Evolutionary conservation across 83 land plant genomes (phyloP).

Genomic region (Picea abies): DNA sequence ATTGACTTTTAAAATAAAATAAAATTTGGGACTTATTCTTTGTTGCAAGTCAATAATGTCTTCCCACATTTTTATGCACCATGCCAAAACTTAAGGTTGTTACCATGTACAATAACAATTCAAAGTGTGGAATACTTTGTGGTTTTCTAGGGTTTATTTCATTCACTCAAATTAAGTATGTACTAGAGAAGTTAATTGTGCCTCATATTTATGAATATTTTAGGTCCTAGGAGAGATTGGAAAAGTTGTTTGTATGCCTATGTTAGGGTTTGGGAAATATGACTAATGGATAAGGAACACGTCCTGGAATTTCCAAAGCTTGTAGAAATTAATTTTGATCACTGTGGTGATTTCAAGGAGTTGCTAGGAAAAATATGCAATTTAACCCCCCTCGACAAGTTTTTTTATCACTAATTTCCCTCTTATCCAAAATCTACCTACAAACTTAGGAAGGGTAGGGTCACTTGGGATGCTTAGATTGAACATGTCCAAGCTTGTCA

Average conservation of each 20-base stretch:
- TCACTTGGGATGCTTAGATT: no score
- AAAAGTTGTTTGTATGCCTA: constrained; percentile 44
- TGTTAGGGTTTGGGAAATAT: constrained; percentile 32
- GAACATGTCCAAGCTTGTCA: no score
- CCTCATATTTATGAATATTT: constrained; percentile 27
- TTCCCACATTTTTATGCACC: constrained; percentile 53
- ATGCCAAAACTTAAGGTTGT: constrained; percentile 63
- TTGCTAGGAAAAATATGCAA: constrained; percentile 17
- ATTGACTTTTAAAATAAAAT: no score
- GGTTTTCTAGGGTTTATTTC: constrained; percentile 29
- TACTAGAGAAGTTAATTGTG: constrained; percentile 43
- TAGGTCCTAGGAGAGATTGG: constrained; percentile 27
- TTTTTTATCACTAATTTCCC: constrained; percentile 11
- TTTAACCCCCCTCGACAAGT: constrained; percentile 28
- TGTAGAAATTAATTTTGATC: no score
- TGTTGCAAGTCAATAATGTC: constrained; percentile 36
- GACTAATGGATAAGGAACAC: no score
- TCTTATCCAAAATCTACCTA: constrained; percentile 38
- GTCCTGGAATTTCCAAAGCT: no score
- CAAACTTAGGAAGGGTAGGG: constrained; percentile 24
- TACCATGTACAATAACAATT: constrained; percentile 35
- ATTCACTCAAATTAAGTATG: constrained; percentile 35
- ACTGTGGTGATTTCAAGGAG: no score
- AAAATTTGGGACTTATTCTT: constrained; percentile 26
- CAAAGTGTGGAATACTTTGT: constrained; percentile 27